Base-by-base conservation (phyloP, 306 rosid genomes). In the Quercus aquifolioides region DNA sequence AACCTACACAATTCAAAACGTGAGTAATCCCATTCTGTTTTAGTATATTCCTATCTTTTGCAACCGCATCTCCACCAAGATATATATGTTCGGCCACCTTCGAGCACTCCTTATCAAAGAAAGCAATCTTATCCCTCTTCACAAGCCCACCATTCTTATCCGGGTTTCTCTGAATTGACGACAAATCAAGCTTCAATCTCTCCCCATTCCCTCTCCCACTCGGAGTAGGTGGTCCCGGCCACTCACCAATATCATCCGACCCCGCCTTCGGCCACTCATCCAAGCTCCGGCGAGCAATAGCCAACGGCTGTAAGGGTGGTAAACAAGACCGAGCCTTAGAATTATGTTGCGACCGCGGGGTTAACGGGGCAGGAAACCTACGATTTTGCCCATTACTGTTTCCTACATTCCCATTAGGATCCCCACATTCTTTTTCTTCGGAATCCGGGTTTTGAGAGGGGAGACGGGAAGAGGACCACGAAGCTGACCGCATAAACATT, bases 61-160 rank as follows among this genome's bases (percentile, higher is more conserved):
- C 99, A 89, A 96, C 99, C n/a, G 98, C 98, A 80, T 96, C 98
- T 23, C 99, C 99, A 30, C 99, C 99, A 81, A 96, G 97, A 82
- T 93, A 96, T 21, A 96, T 85, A 80, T 96, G 99, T 55, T 91
- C 90, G 2, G 96, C 99, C 73, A 93, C 99, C 84, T 96, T 96
- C 0, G 99, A 96, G 72, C 99, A 96, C 75, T 96, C 93, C 76
- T 93, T 96, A 63, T 96, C 99, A 83, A 96, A 96, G 86, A 90
- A 93, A 5, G 99, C 98, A 90, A 96, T 90, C 84, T 90, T 96
- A 88, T 96, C 99, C 77, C 94, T 93, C 89, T 95, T 93, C 84
- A 93, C 93, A 84, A 96, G 96, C 69, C 98, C 98, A 60, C 88
- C 89, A 81, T 90, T 92, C 84, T 86, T 90, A 78, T 89, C 97